phyloP scores from a whole-genome alignment of 2,329 filamentous ascomycete species.

The Stemphylium beticola region DNA sequence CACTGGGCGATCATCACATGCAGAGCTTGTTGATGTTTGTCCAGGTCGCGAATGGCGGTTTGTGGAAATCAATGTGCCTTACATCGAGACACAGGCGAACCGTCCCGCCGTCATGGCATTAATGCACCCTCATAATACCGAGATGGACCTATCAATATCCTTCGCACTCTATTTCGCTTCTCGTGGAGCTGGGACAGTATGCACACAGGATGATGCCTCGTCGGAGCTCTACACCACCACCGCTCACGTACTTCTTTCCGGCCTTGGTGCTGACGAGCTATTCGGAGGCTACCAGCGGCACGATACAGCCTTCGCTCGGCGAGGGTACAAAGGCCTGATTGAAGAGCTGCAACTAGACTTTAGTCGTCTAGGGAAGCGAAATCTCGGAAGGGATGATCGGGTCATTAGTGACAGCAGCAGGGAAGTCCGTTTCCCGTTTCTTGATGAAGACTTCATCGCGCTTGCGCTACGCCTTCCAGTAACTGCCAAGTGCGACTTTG shows the following conservation, averaged over 20 bases:
- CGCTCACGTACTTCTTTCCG: constrained; percentile 86
- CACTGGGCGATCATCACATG: constrained; percentile 80
- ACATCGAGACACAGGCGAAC: constrained; percentile 73
- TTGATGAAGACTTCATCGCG: constrained; percentile 84
- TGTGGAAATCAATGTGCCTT: constrained; percentile 83
- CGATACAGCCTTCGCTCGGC: constrained; percentile 72
- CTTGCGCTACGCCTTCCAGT: constrained; percentile 79
- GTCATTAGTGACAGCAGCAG: constrained; percentile 88
- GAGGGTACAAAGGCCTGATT: constrained; percentile 73
- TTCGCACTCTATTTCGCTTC: constrained; percentile 95
- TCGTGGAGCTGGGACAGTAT: constrained; percentile 66
- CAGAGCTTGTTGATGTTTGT: constrained; percentile 74
- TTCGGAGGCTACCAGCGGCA: constrained; percentile 94
- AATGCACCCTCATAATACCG: constrained; percentile 92
- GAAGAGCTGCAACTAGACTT: constrained; percentile 88
- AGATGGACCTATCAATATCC: constrained; percentile 97
- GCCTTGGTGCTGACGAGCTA: constrained; percentile 92
- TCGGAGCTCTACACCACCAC: constrained; percentile 65
- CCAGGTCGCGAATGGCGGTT: constrained; percentile 80
- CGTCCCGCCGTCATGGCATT: constrained; percentile 73
- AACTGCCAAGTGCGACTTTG: constrained; percentile 89
- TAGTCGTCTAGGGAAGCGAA: constrained; percentile 84
- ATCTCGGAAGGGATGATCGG: constrained; percentile 90
- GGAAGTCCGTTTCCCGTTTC: constrained; percentile 87
- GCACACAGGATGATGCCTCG: constrained; percentile 31